Conservation (phyloP, 768 basidiomycete genomes). For the Collybia nuda region DNA sequence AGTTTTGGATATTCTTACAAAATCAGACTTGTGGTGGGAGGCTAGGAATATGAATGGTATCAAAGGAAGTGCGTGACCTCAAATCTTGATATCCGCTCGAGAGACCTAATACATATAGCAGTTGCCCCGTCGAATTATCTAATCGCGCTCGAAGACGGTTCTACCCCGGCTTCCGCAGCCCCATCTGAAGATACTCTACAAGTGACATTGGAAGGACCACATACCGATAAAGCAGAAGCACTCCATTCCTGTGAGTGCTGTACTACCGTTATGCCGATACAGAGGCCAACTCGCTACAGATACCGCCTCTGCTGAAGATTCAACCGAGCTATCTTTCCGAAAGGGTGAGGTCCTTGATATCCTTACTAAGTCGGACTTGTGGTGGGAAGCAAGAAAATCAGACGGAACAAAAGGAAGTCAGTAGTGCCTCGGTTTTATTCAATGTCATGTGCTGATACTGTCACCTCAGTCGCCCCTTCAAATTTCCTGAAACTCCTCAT, state of each 20-base stretch:
- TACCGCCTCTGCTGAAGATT: slow-evolving; percentile 70
- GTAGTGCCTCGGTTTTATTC: slow-evolving; percentile 24
- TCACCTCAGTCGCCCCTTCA: slow-evolving; percentile 33
- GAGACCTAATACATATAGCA: too few relatives aligned
- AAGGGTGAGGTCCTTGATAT: slow-evolving; percentile 86
- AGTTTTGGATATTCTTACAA: slow-evolving; percentile 75
- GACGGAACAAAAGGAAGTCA: slow-evolving; percentile 66
- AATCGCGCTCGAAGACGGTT: too few relatives aligned
- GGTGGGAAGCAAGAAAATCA: slow-evolving; percentile 75
- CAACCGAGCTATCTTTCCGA: slow-evolving; percentile 78
- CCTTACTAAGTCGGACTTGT: slow-evolving; percentile 70
- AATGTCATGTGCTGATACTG: too few relatives aligned
- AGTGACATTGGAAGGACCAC: too few relatives aligned
- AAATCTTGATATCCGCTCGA: not conserved
- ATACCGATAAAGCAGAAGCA: too few relatives aligned
- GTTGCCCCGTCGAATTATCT: too few relatives aligned
- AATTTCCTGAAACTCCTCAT: slow-evolving; percentile 27
- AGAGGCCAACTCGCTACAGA: slow-evolving; percentile 38
- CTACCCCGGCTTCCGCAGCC: too few relatives aligned
- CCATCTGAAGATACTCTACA: too few relatives aligned
- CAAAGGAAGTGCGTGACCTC: slow-evolving; percentile 56
- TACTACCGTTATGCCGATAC: too few relatives aligned
- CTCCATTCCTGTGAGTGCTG: too few relatives aligned
- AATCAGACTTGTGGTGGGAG: slow-evolving; percentile 80
- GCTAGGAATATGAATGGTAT: slow-evolving; percentile 62